phyloP scores from a whole-genome alignment of 2,329 filamentous ascomycete genomes.

The Aspergillus tanneri region DNA sequence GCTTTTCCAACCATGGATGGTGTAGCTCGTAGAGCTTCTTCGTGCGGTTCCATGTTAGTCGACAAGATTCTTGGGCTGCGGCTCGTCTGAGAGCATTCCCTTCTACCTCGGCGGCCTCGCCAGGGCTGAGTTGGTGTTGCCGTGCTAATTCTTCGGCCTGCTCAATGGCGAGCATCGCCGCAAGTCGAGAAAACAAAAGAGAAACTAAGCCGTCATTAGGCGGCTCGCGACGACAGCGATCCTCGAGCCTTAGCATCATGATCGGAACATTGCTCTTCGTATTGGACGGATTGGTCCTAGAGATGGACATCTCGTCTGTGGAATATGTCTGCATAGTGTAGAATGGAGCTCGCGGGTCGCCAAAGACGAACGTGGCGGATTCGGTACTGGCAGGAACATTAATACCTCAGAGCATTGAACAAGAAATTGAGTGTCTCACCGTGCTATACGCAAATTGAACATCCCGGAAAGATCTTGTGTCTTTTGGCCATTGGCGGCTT shows the following conservation, averaged over 20 bases:
- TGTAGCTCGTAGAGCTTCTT: constrained; percentile 46
- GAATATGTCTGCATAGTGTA: constrained; percentile 47
- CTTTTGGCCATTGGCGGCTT: constrained; percentile 47
- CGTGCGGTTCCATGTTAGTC: constrained; percentile 44
- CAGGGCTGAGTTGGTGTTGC: constrained; percentile 40
- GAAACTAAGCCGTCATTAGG: constrained; percentile 46
- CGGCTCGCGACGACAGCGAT: constrained; percentile 36
- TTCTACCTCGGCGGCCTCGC: constrained; percentile 44
- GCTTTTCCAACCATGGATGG: constrained; percentile 44
- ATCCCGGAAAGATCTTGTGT: constrained; percentile 30
- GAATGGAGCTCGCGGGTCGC: constrained; percentile 42
- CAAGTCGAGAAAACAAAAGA: constrained; percentile 49
- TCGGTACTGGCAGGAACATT: constrained; percentile 35
- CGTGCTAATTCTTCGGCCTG: constrained; percentile 43
- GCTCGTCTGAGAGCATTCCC: constrained; percentile 45
- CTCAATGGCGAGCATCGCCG: constrained; percentile 51
- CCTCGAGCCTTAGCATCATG: constrained; percentile 44
- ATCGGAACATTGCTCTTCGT: constrained; percentile 43
- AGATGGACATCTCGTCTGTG: constrained; percentile 44
- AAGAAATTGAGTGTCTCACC: constrained; percentile 35
- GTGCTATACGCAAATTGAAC: constrained; percentile 44
- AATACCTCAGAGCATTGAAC: background rate
- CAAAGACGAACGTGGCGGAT: constrained; percentile 45
- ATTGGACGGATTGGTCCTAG: constrained; percentile 43
- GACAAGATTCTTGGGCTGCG: constrained; percentile 48